Evolutionary conservation across 306 rosid genomes (phyloP).

Genomic region (Mucuna pruriens): DNA sequence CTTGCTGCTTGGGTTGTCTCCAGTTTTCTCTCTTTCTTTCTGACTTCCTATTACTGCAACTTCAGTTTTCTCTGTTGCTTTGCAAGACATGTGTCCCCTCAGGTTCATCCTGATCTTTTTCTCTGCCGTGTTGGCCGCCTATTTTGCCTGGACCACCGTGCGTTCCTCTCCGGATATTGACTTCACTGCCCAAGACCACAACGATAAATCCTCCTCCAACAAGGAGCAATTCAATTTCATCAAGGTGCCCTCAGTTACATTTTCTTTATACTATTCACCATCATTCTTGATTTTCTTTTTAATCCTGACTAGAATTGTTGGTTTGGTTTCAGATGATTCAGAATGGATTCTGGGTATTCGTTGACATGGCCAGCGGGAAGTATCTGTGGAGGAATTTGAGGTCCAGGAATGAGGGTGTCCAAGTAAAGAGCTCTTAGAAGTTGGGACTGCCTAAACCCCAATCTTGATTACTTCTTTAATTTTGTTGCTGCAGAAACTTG

Average conservation of each 20-base stretch:
- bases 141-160: conserved; percentile 67
- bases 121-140: conserved; percentile 69
- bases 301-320: conserved; percentile 17
- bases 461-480: neutral
- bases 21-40: neutral
- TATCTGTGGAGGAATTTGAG: conserved; percentile 74
- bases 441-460: neutral
- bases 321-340: conserved; percentile 50
- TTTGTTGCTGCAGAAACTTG: conserved; percentile 2
- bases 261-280: neutral
- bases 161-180: conserved; percentile 47
- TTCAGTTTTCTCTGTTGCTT: neutral
- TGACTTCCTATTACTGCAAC: neutral
- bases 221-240: conserved; percentile 34
- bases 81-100: conserved; percentile 69
- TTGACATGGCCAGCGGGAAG: conserved; percentile 87
- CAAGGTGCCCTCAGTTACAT: conserved; percentile 39
- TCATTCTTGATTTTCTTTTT: neutral
- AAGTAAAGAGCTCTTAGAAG: conserved; percentile 38
- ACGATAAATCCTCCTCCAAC: conserved; percentile 27
- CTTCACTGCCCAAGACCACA: neutral
- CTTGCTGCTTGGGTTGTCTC: neutral
- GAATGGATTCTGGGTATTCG: conserved; percentile 64
- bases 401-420: conserved; percentile 32
- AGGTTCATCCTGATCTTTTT: conserved; percentile 76